Evolutionary conservation across 164 flowering plant genomes (phyloP).

Genomic region (Dillenia suffruticosa): DNA sequence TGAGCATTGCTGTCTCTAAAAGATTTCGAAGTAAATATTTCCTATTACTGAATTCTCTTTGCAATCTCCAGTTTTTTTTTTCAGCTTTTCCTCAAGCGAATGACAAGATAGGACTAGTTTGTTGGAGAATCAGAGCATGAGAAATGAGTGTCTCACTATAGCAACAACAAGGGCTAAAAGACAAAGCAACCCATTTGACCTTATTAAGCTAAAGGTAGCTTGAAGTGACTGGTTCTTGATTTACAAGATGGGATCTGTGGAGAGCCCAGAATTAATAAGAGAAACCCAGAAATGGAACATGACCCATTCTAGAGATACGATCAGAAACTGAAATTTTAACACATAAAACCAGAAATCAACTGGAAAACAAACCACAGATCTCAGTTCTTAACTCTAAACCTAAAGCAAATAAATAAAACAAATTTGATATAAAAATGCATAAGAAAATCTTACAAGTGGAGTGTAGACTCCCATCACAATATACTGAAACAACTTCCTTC

Average conservation of each 20-base stretch:
- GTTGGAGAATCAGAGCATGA: no score
- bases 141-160: background rate
- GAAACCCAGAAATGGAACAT: background rate
- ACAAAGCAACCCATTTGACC: constrained; percentile 13
- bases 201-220: background rate
- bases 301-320: background rate
- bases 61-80: no score
- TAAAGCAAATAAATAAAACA: background rate
- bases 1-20: no score
- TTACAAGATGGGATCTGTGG: constrained; percentile 4
- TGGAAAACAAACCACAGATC: constrained; percentile 8
- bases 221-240: constrained; percentile 6
- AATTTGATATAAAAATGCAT: background rate
- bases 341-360: constrained; percentile 11
- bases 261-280: constrained; percentile 3
- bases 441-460: constrained; percentile 68
- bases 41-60: no score
- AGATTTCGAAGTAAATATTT: no score
- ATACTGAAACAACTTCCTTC: constrained; percentile 73
- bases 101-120: no score
- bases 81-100: no score
- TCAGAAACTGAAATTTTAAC: constrained; percentile 1
- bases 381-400: constrained; percentile 1
- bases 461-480: constrained; percentile 86
- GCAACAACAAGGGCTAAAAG: constrained; percentile 5